Evolutionary conservation across 306 rosid genomes (phyloP), one percentile per base, ranked within the genome.

Genomic region (Ormosia semicastrata): DNA sequence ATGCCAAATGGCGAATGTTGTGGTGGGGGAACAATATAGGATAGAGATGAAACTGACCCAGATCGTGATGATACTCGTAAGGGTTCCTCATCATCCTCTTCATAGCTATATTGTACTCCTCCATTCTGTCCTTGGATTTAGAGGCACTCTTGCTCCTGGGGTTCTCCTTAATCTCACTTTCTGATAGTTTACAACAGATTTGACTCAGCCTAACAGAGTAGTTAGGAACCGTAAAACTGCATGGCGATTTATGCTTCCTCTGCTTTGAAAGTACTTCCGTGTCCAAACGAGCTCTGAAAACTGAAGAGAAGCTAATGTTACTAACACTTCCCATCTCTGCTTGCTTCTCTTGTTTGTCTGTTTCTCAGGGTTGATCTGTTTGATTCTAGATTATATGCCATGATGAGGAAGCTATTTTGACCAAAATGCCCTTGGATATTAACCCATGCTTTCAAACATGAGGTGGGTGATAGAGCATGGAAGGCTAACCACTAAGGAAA

Each of bases 81-180:
- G 99, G 99, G 78, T 84, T 95, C 77, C 91, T 93, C 99, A 89
- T 95, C 99, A 93, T 95, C 80, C 66, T 86, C 91, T 84, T 95
- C 99, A 92, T 95, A 33, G 97, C 92, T 54, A 63, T 80, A 83
- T 93, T 95, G 91, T 95, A 95, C 1, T 90, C 94, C 40, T 92
- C 99, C 89, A 90, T 85, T 58, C 68, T 85, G 86, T 90, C 87
- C 57, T 57, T 87, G 58, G 91, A 70, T 80, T 53, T 80, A 63
- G 88, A 78, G 32, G 85, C 64, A 39, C 52, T 84, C 56, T 56
- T 73, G 84, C 73, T 80, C 0, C 65, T 75, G 71, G 83, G 84
- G 39, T 60, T 88, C 53, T 90, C 88, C 59, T 82, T 84, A 79
- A 88, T 76, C 69, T 83, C 94, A 77, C 86, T 89, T 83, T 88